Evolutionary conservation across 2,329 filamentous ascomycete species (phyloP), one percentile per base, ranked within the genome.

Genomic region (Drechslera avenae): DNA sequence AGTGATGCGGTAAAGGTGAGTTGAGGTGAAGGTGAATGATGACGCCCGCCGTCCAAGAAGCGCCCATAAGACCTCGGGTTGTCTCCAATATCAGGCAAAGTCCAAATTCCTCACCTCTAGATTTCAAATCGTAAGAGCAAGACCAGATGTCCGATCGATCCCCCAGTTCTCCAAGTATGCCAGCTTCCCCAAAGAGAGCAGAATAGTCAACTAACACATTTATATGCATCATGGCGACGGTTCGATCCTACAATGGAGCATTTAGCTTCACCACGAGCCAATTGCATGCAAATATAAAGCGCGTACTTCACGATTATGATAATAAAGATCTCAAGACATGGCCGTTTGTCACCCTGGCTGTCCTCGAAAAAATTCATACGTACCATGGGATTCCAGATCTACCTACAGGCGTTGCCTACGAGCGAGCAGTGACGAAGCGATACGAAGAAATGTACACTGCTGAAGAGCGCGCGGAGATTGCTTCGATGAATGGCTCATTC

Each of bases 181-280:
- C 10, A 9, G 6, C 10, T 21, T 8, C 6, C 18, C 2, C 1
- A 9, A 8, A 2, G 4, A 10, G 2, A 16, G 13, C 21, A 33
- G 1, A 3, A 8, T 4, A 26, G 21, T 5, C 12, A 16, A 8
- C 28, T 48, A 13, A 41, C 1, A 16, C 3, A 14, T 5, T 2
- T 5, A 34, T 14, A 30, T 10, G 0, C 10, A 34, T 5, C 2
- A 48, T 52, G 49, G 6, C 28, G 10, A 14, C 9, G 10, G 16
- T 48, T 2, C 17, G 16, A 3, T 18, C 18, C 13, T 52, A 48
- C 3, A 7, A 43, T 13, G 44, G 39, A 5, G 41, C 49, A 1
- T 52, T 52, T n/a, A 48, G 49, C 16, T 52, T 48, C n/a, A 23
- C 34, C 3, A 33, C 49, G 4, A 48, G 44, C 1, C 21, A 30